Conservation (phyloP, 1,284 basidiomycete genomes). For the Boletus sp. region DNA sequence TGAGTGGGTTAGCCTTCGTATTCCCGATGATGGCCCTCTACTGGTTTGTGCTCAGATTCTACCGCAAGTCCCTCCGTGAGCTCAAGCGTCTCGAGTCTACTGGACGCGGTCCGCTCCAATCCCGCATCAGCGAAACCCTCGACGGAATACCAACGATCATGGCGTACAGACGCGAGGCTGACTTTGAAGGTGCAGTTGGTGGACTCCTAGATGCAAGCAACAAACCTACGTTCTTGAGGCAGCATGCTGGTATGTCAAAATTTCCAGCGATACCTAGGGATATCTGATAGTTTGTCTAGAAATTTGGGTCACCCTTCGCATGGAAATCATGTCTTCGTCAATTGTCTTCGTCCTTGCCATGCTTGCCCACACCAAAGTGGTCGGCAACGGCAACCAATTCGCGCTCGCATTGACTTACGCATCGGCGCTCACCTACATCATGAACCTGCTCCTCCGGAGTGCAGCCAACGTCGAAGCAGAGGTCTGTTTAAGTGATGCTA, state of each 20-base stretch:
- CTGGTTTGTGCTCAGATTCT: constrained; percentile 31
- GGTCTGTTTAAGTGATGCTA: constrained; percentile 11
- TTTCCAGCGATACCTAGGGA: neutral
- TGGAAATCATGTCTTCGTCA: constrained; percentile 29
- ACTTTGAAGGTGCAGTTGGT: constrained; percentile 25
- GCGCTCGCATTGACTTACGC: constrained; percentile 30
- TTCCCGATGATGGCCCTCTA: constrained; percentile 21
- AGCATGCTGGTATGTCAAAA: constrained; percentile 23
- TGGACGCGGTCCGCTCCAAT: constrained; percentile 28
- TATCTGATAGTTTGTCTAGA: constrained; percentile 18
- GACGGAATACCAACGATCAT: constrained; percentile 32
- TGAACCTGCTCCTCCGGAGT: constrained; percentile 31
- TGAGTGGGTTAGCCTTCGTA: constrained; percentile 18
- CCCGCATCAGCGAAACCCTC: constrained; percentile 30
- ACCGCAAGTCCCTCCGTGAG: constrained; percentile 32
- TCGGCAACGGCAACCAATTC: constrained; percentile 26
- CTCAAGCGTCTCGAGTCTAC: constrained; percentile 32
- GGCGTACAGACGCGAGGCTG: constrained; percentile 28
- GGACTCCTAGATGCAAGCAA: constrained; percentile 27
- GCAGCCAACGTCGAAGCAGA: constrained; percentile 33
- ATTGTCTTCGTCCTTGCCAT: constrained; percentile 25
- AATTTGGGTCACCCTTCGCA: constrained; percentile 32
- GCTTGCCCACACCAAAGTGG: constrained; percentile 28
- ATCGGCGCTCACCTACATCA: constrained; percentile 28
- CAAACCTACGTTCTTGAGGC: constrained; percentile 27